Evolutionary conservation across 192 early-diverging fungal genomes (phyloP), one percentile per base, ranked within the genome.

Genomic region (Chytriomyces hyalinus): DNA sequence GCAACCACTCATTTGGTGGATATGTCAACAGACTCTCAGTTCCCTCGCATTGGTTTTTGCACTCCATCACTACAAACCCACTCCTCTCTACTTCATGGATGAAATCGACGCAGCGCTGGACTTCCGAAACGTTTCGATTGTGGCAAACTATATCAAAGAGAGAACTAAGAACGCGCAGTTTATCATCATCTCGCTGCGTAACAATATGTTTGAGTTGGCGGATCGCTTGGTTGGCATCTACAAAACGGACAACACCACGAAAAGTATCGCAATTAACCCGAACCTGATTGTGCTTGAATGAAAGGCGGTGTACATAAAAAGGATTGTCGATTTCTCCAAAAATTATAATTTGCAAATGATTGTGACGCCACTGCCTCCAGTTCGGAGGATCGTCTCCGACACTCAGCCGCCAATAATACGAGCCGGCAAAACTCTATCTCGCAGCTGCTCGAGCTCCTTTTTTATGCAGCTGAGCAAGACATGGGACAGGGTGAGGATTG

Each of bases 121-220:
- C 84, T 99, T 98, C 85, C 88, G 97, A 70, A 99, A 99, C 80
- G 97, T 98, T 24, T 98, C 95, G 13, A 99, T 99, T 83, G 93
- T 99, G 4, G 98, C 97, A 13, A 98, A 98, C 81, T 98, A 98
- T 80, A 96, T 99, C 84, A 97, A 97, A 78, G 95, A 98, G 78
- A 89, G 96, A 71, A 97, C 98, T 8, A 93, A 92, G 83, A 92
- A 97, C 80, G 98, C 95, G 3, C 98, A 99, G 86, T 99, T 99
- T 87, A 90, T 99, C 48, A 97, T 99, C 76, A 98, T 99, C 80
- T 96, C 94, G 77, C 86, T 99, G 72, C 88, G 98, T 68, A 98
- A 99, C 88, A 97, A 99, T 80, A 99, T 99, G 97, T 99, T 99
- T 91, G 98, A 99, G 84, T 87, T 98, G 17, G 98, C 97, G 0